Conservation (phyloP, 306 rosid genomes). For the Lagenaria siceraria region DNA sequence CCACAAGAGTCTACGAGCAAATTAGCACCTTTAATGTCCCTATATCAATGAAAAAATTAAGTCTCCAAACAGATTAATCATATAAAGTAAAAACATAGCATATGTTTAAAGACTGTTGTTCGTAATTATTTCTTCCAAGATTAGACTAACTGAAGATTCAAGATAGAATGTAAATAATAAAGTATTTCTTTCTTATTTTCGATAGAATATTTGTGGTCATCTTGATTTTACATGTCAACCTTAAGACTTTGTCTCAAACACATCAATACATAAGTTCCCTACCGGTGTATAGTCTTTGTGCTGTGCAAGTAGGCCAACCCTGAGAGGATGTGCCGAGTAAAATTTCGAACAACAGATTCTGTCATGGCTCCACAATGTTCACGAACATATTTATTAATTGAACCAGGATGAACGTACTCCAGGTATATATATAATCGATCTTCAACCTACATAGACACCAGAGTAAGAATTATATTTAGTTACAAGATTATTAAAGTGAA, state of each 20-base stretch:
- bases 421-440: conserved; percentile 75
- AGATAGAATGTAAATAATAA: neutral
- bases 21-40: conserved; percentile 98
- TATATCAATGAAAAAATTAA: conserved; percentile 11
- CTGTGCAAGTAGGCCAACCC: conserved; percentile 92
- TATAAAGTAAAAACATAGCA: neutral
- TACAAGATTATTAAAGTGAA: neutral
- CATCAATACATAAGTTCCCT: neutral
- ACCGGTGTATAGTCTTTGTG: conserved; percentile 89
- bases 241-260: neutral
- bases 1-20: conserved; percentile 91
- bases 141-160: neutral
- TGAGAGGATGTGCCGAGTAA: conserved; percentile 87
- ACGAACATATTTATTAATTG: conserved; percentile 78
- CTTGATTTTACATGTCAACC: neutral
- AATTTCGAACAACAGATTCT: conserved; percentile 83
- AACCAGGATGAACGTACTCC: conserved; percentile 93
- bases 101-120: neutral
- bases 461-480: neutral
- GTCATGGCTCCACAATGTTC: conserved; percentile 94
- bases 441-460: conserved; percentile 42
- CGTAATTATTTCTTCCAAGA: neutral
- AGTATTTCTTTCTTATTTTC: conserved; percentile 2
- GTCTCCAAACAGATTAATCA: neutral
- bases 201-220: neutral